Evolutionary conservation across 371 early-diverging fungal species (phyloP), one percentile per base, ranked within the genome.

Genomic region (Mortierella sp.): DNA sequence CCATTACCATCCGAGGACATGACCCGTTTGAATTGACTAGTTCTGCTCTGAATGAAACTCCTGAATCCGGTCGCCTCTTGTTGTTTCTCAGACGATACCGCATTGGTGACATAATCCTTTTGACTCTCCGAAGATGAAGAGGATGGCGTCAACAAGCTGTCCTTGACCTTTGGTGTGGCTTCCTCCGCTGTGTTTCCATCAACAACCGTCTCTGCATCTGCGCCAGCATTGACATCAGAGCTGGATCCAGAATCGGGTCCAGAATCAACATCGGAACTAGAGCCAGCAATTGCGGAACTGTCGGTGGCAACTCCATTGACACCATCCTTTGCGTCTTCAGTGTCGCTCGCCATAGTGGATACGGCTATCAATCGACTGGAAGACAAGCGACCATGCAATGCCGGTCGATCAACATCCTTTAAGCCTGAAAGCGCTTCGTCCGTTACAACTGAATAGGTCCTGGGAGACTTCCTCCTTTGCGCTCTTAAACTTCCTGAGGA

Each of bases 401-500:
- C 30, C 3, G 53, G 49, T 13, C 58, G 60, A 30, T 71, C 51
- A 23, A 61, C 30, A 18, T 71, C 61, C 24, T 64, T 61, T 1
- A 47, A 39, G 59, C 71, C 64, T 7, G 65, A 71, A 13, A 64
- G 56, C 1, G 63, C 59, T 24, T 72, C 72, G 51, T 67, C 67
- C 4, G 62, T 54, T 18, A 63, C 50, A 21, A 72, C 67, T 7
- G 72, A 72, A 23, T 72, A 72, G 0, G 67, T 61, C 55, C 72
- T 41, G 24, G 61, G 67, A 3, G 53, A n/a, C 2, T 14, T 16
- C 55, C 52, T 69, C n/a, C 64, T 30, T 26, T 49, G 53, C 19
- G 53, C 60, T 31, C 59, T 43, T 16, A 64, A 30, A 13, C 28
- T 52, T 3, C 54, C 42, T 5, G 47, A 31, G 10, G 34, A 34